Conservation (phyloP, 306 rosid genomes). For the Cicer chorassanicum region DNA sequence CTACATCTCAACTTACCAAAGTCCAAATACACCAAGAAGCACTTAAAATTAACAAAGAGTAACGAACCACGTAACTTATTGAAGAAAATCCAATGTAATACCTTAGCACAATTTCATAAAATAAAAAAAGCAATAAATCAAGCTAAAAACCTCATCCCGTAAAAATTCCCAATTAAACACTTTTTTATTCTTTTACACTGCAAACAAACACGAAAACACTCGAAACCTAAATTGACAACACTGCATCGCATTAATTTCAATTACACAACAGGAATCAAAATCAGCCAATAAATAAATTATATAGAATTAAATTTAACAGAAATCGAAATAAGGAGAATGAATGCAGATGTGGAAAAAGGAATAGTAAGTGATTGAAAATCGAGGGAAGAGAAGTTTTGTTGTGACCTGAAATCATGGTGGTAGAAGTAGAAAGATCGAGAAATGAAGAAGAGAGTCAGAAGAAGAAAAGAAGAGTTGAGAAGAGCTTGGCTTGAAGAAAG, state of each 20-base stretch:
- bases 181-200: neutral
- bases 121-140: conserved; percentile 16
- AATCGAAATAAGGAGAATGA: neutral
- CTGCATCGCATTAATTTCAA: conserved; percentile 43
- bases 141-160: conserved; percentile 27
- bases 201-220: conserved; percentile 15
- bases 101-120: conserved; percentile 22
- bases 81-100: neutral
- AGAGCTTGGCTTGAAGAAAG: conserved; percentile 71
- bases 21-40: conserved; percentile 12
- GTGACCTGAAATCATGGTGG: conserved; percentile 79
- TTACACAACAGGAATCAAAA: conserved; percentile 17
- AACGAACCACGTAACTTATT: neutral
- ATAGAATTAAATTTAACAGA: neutral
- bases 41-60: neutral
- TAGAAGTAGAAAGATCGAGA: conserved; percentile 51
- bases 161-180: conserved; percentile 15
- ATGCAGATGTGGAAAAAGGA: conserved; percentile 8
- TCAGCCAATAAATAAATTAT: neutral
- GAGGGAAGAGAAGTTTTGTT: conserved; percentile 26
- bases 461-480: conserved; percentile 38
- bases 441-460: neutral
- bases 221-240: conserved; percentile 37
- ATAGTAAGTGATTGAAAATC: conserved; percentile 30
- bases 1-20: conserved; percentile 38